Base-by-base conservation (phyloP, 805 yeast species). In the Metschnikowia lunata region DNA sequence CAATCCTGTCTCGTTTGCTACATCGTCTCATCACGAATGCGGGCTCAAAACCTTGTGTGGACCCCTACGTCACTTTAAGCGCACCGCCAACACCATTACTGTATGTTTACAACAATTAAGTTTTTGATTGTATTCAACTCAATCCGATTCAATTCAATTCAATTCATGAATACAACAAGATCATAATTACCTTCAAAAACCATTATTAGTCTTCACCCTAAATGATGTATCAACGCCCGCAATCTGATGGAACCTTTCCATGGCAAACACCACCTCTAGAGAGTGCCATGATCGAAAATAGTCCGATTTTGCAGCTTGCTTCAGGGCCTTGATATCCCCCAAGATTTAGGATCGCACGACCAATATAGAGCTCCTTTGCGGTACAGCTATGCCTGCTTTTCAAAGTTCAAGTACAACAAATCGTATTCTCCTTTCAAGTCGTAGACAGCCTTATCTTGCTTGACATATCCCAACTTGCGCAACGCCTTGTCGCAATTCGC, bases 341-440 rank as follows among this genome's bases (percentile, higher is more conserved):
- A 51, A 50, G 43, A 46, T 47, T 47, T 41, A 32, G 29, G 34
- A 40, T 42, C 26, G 26, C 26, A 18, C 23, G 23, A 18, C 18
- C 7, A 31, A 34, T 36, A 31, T 2, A 32, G 29, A 15, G 6
- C 29, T 11, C 29, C 12, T 13, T 26, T 7, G 10, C n/a, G 31
- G 13, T 12, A 6, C 34, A 8, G 15, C 40, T 33, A 42, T 13
- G 13, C 32, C 30, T 37, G 45, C 47, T 66, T 72, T 51, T 76
- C 81, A 60, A 81, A 87, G 60, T 80, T 79, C 58, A 82, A 69
- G 63, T 85, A 88, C 51, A 88, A 72, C 62, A 88, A 71, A 50
- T 79, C 81, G 65, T 88, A 86, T 49, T 79, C 83, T 45, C 69
- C 66, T 50, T 78, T 82, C 59, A 88, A 70, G 60, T 88, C 95